Evolutionary conservation across 2,329 filamentous ascomycete species (phyloP).

Genomic region (Xylaria sp.): DNA sequence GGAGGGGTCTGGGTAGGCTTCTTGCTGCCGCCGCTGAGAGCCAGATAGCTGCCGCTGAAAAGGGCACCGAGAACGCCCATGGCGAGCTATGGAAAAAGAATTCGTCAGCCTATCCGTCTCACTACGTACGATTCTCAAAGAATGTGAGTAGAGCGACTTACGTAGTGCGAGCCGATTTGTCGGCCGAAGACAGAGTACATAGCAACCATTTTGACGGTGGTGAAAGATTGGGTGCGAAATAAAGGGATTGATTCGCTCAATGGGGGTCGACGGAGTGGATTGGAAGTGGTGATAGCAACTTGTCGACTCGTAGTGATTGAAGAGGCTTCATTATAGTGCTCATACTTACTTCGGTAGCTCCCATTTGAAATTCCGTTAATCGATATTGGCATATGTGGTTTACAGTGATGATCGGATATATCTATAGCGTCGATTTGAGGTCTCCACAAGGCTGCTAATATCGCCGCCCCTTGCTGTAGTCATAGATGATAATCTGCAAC

Average conservation of each 20-base stretch:
- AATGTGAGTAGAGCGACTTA: constrained; percentile 52
- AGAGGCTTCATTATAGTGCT: constrained; percentile 47
- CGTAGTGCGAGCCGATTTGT: constrained; percentile 70
- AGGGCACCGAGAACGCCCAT: constrained; percentile 65
- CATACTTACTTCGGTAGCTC: no score
- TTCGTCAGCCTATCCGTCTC: constrained; percentile 36
- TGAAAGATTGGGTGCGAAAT: constrained; percentile 42
- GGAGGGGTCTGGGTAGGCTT: constrained; percentile 60
- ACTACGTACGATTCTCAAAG: neutral
- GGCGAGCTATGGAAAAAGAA: constrained; percentile 58
- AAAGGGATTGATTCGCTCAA: constrained; percentile 38
- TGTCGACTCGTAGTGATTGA: constrained; percentile 31
- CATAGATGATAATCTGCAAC: no score
- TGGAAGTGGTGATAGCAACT: constrained; percentile 29
- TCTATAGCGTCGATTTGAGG: neutral
- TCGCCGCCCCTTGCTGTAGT: no score
- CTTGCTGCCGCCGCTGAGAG: constrained; percentile 59
- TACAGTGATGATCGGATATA: constrained; percentile 13
- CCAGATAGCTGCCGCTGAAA: constrained; percentile 60
- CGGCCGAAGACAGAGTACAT: constrained; percentile 67
- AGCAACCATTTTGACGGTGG: constrained; percentile 58
- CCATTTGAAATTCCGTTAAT: constrained; percentile 43
- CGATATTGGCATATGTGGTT: constrained; percentile 28
- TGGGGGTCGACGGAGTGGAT: constrained; percentile 37
- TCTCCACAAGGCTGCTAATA: no score